phyloP scores from a whole-genome alignment of 2,329 filamentous ascomycete species.

The Boeremia lycopersici region DNA sequence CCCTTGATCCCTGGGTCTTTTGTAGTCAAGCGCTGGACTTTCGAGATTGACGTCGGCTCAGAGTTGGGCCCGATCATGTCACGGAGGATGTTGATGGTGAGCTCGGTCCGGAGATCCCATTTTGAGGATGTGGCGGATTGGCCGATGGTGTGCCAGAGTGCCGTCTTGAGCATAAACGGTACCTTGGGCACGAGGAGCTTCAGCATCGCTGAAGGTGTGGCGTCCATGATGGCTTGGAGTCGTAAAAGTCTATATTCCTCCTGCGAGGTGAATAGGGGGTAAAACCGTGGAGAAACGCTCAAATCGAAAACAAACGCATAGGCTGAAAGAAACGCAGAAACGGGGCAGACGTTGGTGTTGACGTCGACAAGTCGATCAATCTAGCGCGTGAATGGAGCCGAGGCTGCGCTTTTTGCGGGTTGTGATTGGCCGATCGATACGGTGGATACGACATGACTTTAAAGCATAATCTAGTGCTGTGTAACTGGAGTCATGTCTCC shows the following conservation, averaged over 20 bases:
- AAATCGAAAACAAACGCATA: neutral
- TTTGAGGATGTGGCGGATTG: conserved; percentile 74
- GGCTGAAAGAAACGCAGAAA: neutral
- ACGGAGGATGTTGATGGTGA: conserved; percentile 75
- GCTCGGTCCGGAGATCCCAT: conserved; percentile 76
- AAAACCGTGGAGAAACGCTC: neutral
- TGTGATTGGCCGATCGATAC: conserved; percentile 11
- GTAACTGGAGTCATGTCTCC: neutral
- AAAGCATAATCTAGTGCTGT: too few species aligned
- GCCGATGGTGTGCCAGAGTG: conserved; percentile 67
- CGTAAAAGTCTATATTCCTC: too few species aligned
- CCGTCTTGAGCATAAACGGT: conserved; percentile 67
- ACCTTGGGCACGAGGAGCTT: conserved; percentile 50
- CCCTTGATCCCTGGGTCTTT: conserved; percentile 75
- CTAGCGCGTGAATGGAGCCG: conserved; percentile 8
- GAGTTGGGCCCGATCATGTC: conserved; percentile 41
- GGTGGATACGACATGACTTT: neutral
- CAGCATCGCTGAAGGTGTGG: conserved; percentile 42
- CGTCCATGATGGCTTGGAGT: conserved; percentile 35
- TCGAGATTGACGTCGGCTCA: conserved; percentile 33
- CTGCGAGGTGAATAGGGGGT: too few species aligned
- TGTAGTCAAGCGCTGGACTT: conserved; percentile 64
- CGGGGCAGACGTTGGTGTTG: neutral
- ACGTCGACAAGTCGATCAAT: conserved; percentile 12
- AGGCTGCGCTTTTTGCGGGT: neutral